A percentile compares a stretch with the other conserved stretches of the same genome.
Evolutionary conservation across 208 protist genomes (phyloP).

Genomic region (Trypanosoma mega): DNA sequence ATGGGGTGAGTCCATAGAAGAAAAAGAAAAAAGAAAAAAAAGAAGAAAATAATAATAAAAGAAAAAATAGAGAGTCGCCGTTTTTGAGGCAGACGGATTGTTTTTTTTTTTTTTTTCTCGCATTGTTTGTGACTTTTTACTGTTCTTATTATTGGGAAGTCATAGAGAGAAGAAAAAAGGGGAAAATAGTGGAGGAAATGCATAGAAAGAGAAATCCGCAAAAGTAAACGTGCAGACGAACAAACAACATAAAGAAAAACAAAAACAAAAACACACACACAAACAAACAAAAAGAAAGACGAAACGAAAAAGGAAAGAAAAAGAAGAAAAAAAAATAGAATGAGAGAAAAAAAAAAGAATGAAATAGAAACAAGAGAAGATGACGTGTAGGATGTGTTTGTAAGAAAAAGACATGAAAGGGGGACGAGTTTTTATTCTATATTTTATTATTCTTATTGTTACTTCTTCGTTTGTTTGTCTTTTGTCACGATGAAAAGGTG

Average conservation of each 20-base stretch:
- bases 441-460: slow-evolving; percentile 10
- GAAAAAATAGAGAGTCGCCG: no score
- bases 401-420: background rate
- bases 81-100: no score
- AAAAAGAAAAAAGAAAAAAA: background rate
- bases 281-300: slow-evolving; percentile 8
- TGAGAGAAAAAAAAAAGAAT: background rate
- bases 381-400: background rate
- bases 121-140: no score
- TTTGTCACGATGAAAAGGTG: no score
- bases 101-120: no score
- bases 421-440: background rate
- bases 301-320: slow-evolving; percentile 2
- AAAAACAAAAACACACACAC: slow-evolving; percentile 1
- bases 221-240: no score
- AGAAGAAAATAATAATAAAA: background rate
- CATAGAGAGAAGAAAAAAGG: no score
- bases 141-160: no score
- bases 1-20: background rate
- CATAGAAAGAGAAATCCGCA: no score
- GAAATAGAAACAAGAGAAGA: background rate
- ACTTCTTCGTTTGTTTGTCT: background rate
- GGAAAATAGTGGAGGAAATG: no score
- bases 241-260: background rate
- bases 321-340: slow-evolving; percentile 2